A percentile compares a stretch with the other conserved stretches of the same genome.
Conservation (phyloP, 1,284 basidiomycete genomes). For the Crucibulum cyathiforme region DNA sequence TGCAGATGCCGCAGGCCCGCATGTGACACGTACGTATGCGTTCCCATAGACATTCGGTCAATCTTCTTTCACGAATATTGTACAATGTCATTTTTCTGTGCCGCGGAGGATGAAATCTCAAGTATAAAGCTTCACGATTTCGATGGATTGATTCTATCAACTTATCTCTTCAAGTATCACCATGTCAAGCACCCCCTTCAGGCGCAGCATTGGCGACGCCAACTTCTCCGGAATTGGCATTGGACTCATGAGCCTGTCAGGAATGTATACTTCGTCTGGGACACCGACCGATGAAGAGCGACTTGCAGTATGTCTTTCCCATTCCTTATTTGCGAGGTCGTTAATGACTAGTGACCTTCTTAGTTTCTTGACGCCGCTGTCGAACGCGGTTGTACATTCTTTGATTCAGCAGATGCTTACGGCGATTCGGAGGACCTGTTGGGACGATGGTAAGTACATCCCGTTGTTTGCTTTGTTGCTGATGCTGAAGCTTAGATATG, state of each 20-base stretch:
- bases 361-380: conserved; percentile 48
- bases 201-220: conserved; percentile 12
- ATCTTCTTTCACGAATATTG: too few species aligned
- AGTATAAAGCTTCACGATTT: not conserved
- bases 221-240: conserved; percentile 13
- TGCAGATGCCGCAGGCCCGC: too few species aligned
- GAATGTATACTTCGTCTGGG: conserved; percentile 3
- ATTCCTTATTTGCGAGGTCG: not conserved
- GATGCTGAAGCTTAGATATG: not conserved
- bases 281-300: conserved; percentile 15
- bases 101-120: not conserved
- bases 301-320: conserved; percentile 6
- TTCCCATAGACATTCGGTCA: too few species aligned
- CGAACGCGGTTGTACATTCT: conserved; percentile 45
- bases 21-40: too few species aligned
- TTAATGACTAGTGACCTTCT: not conserved
- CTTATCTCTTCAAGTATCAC: too few species aligned
- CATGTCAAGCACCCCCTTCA: not conserved
- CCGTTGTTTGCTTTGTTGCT: not conserved
- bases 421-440: conserved; percentile 50
- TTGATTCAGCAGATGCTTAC: conserved; percentile 52
- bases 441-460: conserved; percentile 44
- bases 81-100: too few species aligned
- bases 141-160: not conserved
- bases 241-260: conserved; percentile 15